phyloP scores from a whole-genome alignment of 2,329 filamentous ascomycete genomes.

The Pseudonectria foliicola region DNA sequence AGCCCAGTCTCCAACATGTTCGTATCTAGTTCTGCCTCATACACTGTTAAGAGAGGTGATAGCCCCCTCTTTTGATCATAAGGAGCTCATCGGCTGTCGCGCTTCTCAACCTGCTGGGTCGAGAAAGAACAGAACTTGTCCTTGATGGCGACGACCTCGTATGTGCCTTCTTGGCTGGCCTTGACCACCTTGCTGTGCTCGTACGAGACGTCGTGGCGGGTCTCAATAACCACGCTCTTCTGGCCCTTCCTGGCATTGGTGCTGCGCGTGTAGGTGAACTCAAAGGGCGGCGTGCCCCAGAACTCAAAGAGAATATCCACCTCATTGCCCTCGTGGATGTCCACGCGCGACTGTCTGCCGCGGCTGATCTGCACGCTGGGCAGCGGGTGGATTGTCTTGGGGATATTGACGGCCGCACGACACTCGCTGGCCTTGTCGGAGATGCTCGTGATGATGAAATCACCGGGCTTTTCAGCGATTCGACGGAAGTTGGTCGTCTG shows the following conservation, averaged over 20 bases:
- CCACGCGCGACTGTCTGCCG: slow-evolving; percentile 71
- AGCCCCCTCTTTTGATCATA: too few species aligned
- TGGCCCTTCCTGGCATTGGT: slow-evolving; percentile 77
- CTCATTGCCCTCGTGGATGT: slow-evolving; percentile 94
- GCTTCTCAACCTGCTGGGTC: slow-evolving; percentile 53
- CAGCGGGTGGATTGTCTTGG: slow-evolving; percentile 82
- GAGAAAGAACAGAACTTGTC: slow-evolving; percentile 88
- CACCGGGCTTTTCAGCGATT: slow-evolving; percentile 83
- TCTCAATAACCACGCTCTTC: slow-evolving; percentile 77
- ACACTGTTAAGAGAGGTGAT: too few species aligned
- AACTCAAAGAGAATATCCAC: slow-evolving; percentile 94
- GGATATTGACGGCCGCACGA: slow-evolving; percentile 68
- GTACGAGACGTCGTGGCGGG: slow-evolving; percentile 76
- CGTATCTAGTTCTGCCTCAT: not conserved
- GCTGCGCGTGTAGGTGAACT: slow-evolving; percentile 93
- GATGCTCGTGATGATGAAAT: slow-evolving; percentile 79
- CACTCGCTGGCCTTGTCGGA: slow-evolving; percentile 87
- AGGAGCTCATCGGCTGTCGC: slow-evolving; percentile 31
- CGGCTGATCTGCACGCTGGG: slow-evolving; percentile 86
- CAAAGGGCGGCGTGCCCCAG: slow-evolving; percentile 90
- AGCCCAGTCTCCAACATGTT: slow-evolving; percentile 1
- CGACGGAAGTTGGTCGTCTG: slow-evolving; percentile 81
- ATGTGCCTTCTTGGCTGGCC: slow-evolving; percentile 89
- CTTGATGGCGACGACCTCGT: slow-evolving; percentile 94
- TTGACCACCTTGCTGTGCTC: slow-evolving; percentile 75